Evolutionary conservation across 1,284 basidiomycete species (phyloP), one percentile per base, ranked within the genome.

Genomic region (Marasmius oreades): DNA sequence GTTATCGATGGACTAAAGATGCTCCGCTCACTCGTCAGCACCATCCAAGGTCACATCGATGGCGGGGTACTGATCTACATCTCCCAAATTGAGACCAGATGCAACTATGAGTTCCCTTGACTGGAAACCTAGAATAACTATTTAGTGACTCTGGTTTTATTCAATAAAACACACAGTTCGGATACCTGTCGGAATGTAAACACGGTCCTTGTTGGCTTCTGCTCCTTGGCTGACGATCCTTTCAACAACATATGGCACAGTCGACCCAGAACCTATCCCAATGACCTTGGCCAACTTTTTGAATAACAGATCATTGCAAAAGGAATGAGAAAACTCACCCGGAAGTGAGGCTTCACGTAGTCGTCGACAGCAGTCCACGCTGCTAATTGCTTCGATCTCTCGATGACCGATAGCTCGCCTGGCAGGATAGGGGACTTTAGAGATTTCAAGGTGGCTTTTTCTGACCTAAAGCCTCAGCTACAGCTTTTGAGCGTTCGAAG

Each of bases 31-130:
- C 92, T 98, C 96, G 65, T 99, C 96, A 1, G 96, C 96, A 44
- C 96, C 96, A 70, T 99, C 96, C 55, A 99, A 87, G 5, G 95
- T 97, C 26, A 99, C 93, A 66, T 99, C 97, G 56, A 99, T 90
- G 8, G 77, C 77, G 1, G 92, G 89, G 73, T 92, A 95, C 69
- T 94, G 88, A 68, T 95, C 92, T 3, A 98, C 88, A 66, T 99
- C 97, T 31, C 95, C 97, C 5, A 99, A 81, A 34, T 76, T 85
- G 10, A 99, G 77, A 2, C 86, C 82, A 20, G 88, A 86, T 46
- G 81, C 78, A 53, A 98, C 87, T 68, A 99, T 98, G 59, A 99
- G 84, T 69, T 97, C 89, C 70, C 94, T 96, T 8, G 92, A 94
- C 73, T 99, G 96, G 74, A 99, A 99, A 31, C 95, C 93, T 90